Evolutionary conservation across 192 early-diverging fungal species (phyloP).

Genomic region (Podila clonocystis): DNA sequence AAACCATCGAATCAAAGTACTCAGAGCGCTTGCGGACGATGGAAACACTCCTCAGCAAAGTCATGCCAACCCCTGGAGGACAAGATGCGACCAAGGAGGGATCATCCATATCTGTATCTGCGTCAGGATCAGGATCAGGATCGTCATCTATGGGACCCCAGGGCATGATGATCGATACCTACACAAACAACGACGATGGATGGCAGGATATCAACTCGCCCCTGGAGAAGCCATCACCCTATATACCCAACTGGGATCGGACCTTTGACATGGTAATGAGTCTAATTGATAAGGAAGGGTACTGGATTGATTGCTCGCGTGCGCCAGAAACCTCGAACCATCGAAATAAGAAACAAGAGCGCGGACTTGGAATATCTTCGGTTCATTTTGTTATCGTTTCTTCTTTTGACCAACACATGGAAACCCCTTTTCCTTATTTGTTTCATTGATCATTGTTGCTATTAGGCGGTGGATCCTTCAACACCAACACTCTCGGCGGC

Average conservation of each 20-base stretch:
- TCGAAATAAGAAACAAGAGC: neutral
- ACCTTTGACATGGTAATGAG: constrained; percentile 18
- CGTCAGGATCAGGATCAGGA: neutral
- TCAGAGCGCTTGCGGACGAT: constrained; percentile 42
- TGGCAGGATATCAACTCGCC: constrained; percentile 47
- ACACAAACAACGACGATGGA: constrained; percentile 23
- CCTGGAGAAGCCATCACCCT: constrained; percentile 6
- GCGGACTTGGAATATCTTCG: neutral
- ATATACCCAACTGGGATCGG: constrained; percentile 29
- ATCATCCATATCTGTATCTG: constrained; percentile 3
- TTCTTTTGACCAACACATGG: neutral
- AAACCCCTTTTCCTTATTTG: neutral
- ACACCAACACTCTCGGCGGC: constrained; percentile 18
- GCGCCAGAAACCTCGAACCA: neutral
- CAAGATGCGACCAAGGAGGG: neutral
- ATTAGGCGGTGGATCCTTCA: constrained; percentile 20
- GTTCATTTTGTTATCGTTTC: neutral
- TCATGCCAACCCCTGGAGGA: constrained; percentile 35
- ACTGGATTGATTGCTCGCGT: neutral
- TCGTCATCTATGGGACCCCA: neutral
- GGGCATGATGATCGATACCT: neutral
- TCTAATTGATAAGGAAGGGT: neutral
- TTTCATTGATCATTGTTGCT: neutral
- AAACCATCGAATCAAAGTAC: constrained; percentile 43
- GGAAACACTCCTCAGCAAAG: constrained; percentile 49